phyloP scores from a whole-genome alignment of 2,329 filamentous ascomycete genomes.

The Fusarium sp. region DNA sequence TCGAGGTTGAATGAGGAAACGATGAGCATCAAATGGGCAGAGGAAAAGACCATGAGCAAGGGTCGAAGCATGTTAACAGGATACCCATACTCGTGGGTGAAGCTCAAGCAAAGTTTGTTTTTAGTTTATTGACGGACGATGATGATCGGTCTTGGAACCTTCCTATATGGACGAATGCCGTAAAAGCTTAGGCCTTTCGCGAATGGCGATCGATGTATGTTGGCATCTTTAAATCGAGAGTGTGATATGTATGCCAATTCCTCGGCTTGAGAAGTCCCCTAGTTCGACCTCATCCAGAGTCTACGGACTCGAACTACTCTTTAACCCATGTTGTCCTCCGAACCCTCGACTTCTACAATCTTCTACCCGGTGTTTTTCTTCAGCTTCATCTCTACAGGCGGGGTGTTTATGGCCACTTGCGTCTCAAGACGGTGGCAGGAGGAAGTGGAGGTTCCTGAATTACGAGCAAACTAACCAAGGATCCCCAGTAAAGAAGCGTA shows the following conservation, averaged over 20 bases:
- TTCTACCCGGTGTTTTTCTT: background rate
- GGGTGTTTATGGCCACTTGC: conserved; percentile 18
- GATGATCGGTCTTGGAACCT: background rate
- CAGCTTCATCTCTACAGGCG: conserved; percentile 23
- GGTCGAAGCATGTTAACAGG: background rate
- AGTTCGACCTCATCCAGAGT: background rate
- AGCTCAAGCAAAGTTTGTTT: conserved; percentile 9
- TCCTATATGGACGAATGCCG: conserved; percentile 4
- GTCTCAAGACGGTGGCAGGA: conserved; percentile 16
- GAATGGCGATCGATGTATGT: conserved; percentile 5
- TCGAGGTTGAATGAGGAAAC: conserved; percentile 20
- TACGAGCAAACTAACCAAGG: conserved; percentile 18
- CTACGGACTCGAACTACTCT: background rate
- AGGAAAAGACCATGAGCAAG: background rate
- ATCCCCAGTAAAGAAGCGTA: conserved; percentile 9
- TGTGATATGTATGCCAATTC: background rate
- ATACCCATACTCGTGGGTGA: background rate
- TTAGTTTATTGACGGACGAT: background rate
- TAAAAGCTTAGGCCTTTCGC: background rate
- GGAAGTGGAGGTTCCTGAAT: conserved; percentile 26
- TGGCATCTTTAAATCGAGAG: background rate
- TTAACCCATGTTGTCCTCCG: background rate
- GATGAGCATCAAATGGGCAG: conserved; percentile 21
- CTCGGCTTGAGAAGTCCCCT: background rate
- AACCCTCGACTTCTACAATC: background rate